These are phyloP conservation scores for Thamnidium elegans DNA, from an alignment of 192 early-diverging fungal genomes.

Conservation along the genomic window DNA sequence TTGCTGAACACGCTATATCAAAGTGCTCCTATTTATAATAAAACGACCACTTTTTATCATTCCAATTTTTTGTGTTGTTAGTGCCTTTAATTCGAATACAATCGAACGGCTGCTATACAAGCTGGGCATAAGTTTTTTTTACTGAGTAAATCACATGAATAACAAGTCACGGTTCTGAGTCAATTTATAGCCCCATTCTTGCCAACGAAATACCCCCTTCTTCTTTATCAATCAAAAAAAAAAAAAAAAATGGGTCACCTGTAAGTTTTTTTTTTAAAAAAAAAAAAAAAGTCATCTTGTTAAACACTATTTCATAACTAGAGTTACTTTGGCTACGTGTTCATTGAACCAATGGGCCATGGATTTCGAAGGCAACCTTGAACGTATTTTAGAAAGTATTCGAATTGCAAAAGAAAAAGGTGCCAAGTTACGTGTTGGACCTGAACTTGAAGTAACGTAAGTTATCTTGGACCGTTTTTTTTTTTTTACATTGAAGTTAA, in stretches of 20 bases:
- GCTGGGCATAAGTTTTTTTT: no score
- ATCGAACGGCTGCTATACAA: no score
- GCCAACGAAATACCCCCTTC: no score
- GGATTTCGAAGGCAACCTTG: constrained; percentile 92
- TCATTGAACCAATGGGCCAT: constrained; percentile 93
- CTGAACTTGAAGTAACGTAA: constrained; percentile 94
- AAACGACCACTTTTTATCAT: no score
- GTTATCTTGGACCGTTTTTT: not conserved
- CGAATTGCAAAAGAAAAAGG: constrained; percentile 74
- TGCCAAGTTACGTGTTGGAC: constrained; percentile 84
- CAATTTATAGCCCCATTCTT: no score
- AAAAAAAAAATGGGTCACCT: constrained; percentile 1
- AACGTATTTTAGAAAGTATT: constrained; percentile 84
- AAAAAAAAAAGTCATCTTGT: no score
- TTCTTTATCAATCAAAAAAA: not conserved
- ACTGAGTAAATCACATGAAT: no score
- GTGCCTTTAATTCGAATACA: no score
- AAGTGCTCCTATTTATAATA: no score
- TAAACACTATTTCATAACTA: not conserved
- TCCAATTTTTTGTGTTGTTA: no score
- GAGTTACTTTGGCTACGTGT: constrained; percentile 77
- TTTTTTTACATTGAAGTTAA: not conserved
- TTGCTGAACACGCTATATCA: no score
- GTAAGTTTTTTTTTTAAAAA: not conserved
- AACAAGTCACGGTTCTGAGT: no score